Evolutionary conservation across 306 rosid genomes (phyloP).

Genomic region (Cotoneaster glaucophyllus): DNA sequence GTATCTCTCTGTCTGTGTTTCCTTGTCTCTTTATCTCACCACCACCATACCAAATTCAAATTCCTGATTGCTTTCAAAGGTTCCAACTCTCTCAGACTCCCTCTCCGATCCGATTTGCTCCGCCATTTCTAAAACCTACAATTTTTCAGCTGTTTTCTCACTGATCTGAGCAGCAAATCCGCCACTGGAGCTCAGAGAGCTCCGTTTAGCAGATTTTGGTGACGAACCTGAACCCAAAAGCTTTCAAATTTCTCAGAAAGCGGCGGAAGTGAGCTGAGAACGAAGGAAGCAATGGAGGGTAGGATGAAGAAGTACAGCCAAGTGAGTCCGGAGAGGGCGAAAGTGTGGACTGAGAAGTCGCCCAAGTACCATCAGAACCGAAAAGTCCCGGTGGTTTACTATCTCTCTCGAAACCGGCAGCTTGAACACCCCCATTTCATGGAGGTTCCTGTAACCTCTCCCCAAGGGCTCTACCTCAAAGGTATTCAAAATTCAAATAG

Average conservation of each 20-base stretch:
- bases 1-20: background rate
- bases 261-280: background rate
- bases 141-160: background rate
- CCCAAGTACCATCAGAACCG: slow-evolving; percentile 72
- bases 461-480: slow-evolving; percentile 66
- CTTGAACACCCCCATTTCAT: slow-evolving; percentile 97
- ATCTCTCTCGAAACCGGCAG: slow-evolving; percentile 76
- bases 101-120: slow-evolving; percentile 34
- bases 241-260: background rate
- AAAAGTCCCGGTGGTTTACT: slow-evolving; percentile 78
- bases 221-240: background rate
- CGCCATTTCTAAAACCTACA: background rate
- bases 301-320: slow-evolving; percentile 65
- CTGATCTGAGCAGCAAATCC: background rate
- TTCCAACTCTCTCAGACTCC: background rate
- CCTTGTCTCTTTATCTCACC: slow-evolving; percentile 6
- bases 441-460: slow-evolving; percentile 74
- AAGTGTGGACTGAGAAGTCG: slow-evolving; percentile 91
- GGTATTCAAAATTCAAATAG: slow-evolving; percentile 29
- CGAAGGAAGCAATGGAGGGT: slow-evolving; percentile 42
- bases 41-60: background rate
- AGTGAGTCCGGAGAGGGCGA: slow-evolving; percentile 85
- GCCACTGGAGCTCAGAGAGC: background rate
- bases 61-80: background rate
- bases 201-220: background rate